Evolutionary conservation across 1,284 basidiomycete species (phyloP).

Genomic region (Boletus calvinii): DNA sequence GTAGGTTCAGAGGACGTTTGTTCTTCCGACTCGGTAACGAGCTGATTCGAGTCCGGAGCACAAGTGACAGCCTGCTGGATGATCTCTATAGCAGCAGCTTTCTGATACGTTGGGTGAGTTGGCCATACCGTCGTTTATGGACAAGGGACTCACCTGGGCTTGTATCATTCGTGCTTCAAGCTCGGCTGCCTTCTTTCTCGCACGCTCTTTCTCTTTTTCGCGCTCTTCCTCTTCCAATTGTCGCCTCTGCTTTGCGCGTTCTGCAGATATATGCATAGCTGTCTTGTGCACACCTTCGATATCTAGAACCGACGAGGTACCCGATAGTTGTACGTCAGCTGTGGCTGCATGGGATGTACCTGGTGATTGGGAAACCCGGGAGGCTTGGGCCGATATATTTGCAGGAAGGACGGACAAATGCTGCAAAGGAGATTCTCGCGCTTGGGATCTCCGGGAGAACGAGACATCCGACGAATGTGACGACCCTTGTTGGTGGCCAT

Average conservation of each 20-base stretch:
- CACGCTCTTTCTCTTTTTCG: slow-evolving; percentile 80
- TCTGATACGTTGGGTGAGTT: slow-evolving; percentile 21
- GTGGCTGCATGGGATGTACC: slow-evolving; percentile 40
- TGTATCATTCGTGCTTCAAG: slow-evolving; percentile 72
- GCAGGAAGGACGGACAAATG: slow-evolving; percentile 35
- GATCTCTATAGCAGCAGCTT: slow-evolving; percentile 11
- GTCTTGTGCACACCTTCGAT: slow-evolving; percentile 75
- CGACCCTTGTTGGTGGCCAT: slow-evolving; percentile 24
- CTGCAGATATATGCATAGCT: slow-evolving; percentile 88
- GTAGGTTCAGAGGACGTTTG: slow-evolving; percentile 1
- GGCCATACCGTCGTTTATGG: background rate
- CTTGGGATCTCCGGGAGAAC: slow-evolving; percentile 27
- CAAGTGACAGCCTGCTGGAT: slow-evolving; percentile 12
- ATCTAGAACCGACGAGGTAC: slow-evolving; percentile 46
- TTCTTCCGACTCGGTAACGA: slow-evolving; percentile 7
- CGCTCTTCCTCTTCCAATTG: slow-evolving; percentile 87
- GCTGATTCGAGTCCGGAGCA: slow-evolving; percentile 6
- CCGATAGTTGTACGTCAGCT: slow-evolving; percentile 36
- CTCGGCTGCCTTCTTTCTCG: slow-evolving; percentile 82
- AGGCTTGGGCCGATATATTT: slow-evolving; percentile 7
- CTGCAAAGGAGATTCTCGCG: slow-evolving; percentile 32
- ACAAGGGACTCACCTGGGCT: slow-evolving; percentile 19
- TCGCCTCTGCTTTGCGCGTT: slow-evolving; percentile 76
- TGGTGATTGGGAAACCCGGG: slow-evolving; percentile 34
- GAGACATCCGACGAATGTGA: slow-evolving; percentile 24